These are phyloP conservation scores for Plantago coronopus DNA, from an alignment of 305 asterid species.

Conservation along the genomic window DNA sequence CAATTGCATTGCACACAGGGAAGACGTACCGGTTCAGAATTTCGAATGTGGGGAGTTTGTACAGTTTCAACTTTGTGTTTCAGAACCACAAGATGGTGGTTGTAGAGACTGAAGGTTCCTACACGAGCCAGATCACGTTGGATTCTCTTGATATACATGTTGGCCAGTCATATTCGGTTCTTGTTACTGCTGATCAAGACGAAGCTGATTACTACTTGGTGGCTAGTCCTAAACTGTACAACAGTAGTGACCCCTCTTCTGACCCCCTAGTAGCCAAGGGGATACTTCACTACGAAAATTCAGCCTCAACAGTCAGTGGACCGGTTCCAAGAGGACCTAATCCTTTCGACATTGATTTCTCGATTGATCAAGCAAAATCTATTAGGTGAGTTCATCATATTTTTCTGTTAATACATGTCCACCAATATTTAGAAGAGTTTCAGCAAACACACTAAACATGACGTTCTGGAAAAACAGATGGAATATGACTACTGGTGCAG, in stretches of 20 bases:
- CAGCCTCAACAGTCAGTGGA: conserved; percentile 28
- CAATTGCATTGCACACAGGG: conserved; percentile 26
- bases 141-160: conserved; percentile 59
- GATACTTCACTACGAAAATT: conserved; percentile 41
- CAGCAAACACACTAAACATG: background rate
- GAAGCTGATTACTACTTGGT: conserved; percentile 49
- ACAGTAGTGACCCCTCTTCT: background rate
- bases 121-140: conserved; percentile 39
- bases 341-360: conserved; percentile 50
- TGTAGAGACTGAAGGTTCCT: conserved; percentile 78
- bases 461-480: conserved; percentile 34
- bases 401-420: background rate
- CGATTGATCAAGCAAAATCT: conserved; percentile 51
- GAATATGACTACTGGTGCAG: conserved; percentile 63
- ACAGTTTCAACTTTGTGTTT: conserved; percentile 53
- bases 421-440: background rate
- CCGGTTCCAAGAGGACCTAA: conserved; percentile 51
- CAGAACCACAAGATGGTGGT: conserved; percentile 49
- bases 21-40: conserved; percentile 48
- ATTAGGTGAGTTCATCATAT: conserved; percentile 34
- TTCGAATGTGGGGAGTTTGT: conserved; percentile 44
- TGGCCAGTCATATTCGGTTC: conserved; percentile 74
- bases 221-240: conserved; percentile 47
- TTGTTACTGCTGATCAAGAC: conserved; percentile 39
- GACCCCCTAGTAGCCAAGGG: conserved; percentile 42